Base-by-base conservation (phyloP, 257 asterid species). In the Nicotiana tomentosiformis region DNA sequence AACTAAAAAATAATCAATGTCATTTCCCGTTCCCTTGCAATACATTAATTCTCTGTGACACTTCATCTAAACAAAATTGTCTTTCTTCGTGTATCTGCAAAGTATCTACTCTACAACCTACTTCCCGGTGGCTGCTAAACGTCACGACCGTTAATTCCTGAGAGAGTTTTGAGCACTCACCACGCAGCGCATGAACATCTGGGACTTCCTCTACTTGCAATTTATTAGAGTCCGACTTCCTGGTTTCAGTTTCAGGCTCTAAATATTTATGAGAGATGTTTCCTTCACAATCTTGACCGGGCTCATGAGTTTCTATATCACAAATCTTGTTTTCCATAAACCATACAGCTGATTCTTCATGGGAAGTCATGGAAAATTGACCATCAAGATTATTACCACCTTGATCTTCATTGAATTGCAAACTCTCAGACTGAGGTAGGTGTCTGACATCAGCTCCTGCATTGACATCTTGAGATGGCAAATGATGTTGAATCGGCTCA, bases 101-200 rank as follows among this genome's bases (percentile, higher is more conserved):
- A 35, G 84, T 79, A 69, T 87, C 85, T 30, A 87, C 81, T 33
- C 80, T 83, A 83, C 86, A 82, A 78, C 86, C 86, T 70, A 82
- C 89, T 67, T 85, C 88, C 80, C 70, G 43, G 35, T 88, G 85
- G 81, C 76, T 72, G 46, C 49, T 78, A 7, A 77, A 61, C 20
- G 86, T 77, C 72, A 33, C 72, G 33, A 32, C 83, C 39, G 78
- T 33, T 53, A n/a, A 77, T 29, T 77, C 82, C 30, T 30, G 55
- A 0, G 81, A 78, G 46, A 39, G 55, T 66, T 58, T 60, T 57
- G 80, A 51, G 35, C 67, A 77, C 30, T 62, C 60, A 46, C 81
- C 35, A 35, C 20, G 53, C 46, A 51, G 61, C 18, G 26, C 16
- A 17, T 32, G 29, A 17, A 30, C 60, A 77, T 30, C 82, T 57